Base-by-base conservation (phyloP, 495 filamentous ascomycete genomes). In the Daldinia vernicosa region DNA sequence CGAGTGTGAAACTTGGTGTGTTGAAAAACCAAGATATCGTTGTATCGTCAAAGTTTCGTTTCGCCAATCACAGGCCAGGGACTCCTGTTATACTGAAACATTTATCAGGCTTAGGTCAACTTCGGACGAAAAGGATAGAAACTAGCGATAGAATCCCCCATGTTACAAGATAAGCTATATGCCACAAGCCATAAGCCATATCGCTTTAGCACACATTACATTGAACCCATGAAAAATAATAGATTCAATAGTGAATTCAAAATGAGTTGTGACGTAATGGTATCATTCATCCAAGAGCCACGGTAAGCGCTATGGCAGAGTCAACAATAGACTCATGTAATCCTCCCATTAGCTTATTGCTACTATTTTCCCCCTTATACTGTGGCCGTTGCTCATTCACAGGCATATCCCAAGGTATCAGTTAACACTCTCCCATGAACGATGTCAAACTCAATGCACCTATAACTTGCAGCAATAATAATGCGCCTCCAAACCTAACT, bases 21-120 rank as follows among this genome's bases (percentile, higher is more conserved):
- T 43, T 62, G 59, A 63, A 59, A 56, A 52, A 72, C 51, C 65
- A 65, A 64, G 64, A 57, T 64, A 51, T 14, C 15, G 22, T 39
- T 22, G 58, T 64, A 47, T 65, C 55, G 70, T 26, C 26, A 54
- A 67, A 56, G 37, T 64, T 65, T 65, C 60, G 60, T 72, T 68
- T 72, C 60, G 65, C 70, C 70, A 72, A 72, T 64, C 65, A 43
- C 19, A 14, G 60, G 39, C 55, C 26, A 53, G 65, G 70, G 60
- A 64, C 24, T 45, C 60, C 6, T 60, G 70, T 40, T 72, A 67
- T 72, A 68, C 35, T 72, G 70, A 72, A 72, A 72, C 70, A 52
- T 33, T 45, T 52, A 65, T 63, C 60, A 26, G 43, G 28, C 54
- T 27, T 14, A 64, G 63, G 2, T 37, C 37, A 50, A 64, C 53